A percentile compares a stretch with the other conserved stretches of the same genome.
phyloP scores from a whole-genome alignment of 83 land plant species.

The Picea mariana region DNA sequence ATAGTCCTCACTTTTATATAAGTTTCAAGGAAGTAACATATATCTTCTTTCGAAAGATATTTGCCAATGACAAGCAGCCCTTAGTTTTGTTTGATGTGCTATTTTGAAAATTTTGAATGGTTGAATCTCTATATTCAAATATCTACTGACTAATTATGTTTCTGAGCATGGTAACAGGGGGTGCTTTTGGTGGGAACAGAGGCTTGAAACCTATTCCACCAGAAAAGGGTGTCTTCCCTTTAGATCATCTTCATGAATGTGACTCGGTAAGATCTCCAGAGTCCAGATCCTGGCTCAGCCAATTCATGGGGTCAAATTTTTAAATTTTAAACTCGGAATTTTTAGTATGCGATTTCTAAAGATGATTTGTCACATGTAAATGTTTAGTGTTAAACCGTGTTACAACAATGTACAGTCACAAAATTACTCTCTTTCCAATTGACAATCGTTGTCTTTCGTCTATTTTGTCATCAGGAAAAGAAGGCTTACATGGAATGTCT shows the following conservation, averaged over 20 bases:
- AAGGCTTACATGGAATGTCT: slow-evolving; percentile 74
- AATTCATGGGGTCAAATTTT: neutral
- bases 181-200: slow-evolving; percentile 91
- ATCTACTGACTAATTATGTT: no score
- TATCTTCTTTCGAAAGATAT: no score
- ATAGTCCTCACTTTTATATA: no score
- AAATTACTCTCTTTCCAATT: neutral
- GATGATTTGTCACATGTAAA: neutral
- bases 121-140: no score
- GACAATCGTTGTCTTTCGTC: slow-evolving; percentile 1
- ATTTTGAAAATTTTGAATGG: no score
- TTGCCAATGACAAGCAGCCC: no score
- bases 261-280: slow-evolving; percentile 34
- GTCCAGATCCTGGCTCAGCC: no score
- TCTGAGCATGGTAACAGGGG: slow-evolving; percentile 55
- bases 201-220: slow-evolving; percentile 87
- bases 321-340: neutral
- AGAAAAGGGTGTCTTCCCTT: slow-evolving; percentile 91
- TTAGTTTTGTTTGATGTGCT: no score
- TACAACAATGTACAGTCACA: slow-evolving; percentile 1
- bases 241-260: slow-evolving; percentile 89
- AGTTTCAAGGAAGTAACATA: no score
- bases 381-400: neutral
- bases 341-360: neutral
- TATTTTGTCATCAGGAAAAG: slow-evolving; percentile 57